Conservation (phyloP, 192 early-diverging fungal genomes). For the Umbelopsis sp. region DNA sequence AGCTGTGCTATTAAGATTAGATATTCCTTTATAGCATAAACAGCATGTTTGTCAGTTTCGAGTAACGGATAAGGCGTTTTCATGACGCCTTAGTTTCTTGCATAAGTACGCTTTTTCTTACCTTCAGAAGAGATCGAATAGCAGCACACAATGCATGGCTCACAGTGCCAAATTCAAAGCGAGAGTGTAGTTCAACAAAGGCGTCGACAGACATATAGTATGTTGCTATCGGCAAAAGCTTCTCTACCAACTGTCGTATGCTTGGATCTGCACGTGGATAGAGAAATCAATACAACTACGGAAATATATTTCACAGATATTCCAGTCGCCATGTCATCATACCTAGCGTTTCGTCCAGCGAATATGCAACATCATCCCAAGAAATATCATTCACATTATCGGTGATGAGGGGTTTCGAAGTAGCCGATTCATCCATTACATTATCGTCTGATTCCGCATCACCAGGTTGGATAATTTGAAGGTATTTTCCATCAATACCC, state of each 20-base stretch:
- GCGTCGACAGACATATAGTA: slow-evolving; percentile 76
- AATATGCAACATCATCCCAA: slow-evolving; percentile 40
- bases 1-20: slow-evolving; percentile 82
- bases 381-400: not conserved
- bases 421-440: slow-evolving; percentile 33
- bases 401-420: not conserved
- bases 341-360: slow-evolving; percentile 52
- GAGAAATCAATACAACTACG: not conserved
- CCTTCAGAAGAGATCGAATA: slow-evolving; percentile 72
- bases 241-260: slow-evolving; percentile 71
- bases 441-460: slow-evolving; percentile 45
- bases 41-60: not conserved
- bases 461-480: slow-evolving; percentile 46
- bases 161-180: slow-evolving; percentile 82
- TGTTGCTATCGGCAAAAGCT: slow-evolving; percentile 76
- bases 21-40: slow-evolving; percentile 66
- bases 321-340: slow-evolving; percentile 1
- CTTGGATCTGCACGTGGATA: slow-evolving; percentile 51
- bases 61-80: too few species aligned
- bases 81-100: not conserved
- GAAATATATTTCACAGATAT: slow-evolving; percentile 3
- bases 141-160: slow-evolving; percentile 91
- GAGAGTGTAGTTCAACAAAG: slow-evolving; percentile 75
- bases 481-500: slow-evolving; percentile 83
- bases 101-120: slow-evolving; percentile 23